A percentile compares a stretch with the other conserved stretches of the same genome.
Evolutionary conservation across 1,139 yeast genomes (phyloP).

Genomic region (Yamadazyma atlantica): DNA sequence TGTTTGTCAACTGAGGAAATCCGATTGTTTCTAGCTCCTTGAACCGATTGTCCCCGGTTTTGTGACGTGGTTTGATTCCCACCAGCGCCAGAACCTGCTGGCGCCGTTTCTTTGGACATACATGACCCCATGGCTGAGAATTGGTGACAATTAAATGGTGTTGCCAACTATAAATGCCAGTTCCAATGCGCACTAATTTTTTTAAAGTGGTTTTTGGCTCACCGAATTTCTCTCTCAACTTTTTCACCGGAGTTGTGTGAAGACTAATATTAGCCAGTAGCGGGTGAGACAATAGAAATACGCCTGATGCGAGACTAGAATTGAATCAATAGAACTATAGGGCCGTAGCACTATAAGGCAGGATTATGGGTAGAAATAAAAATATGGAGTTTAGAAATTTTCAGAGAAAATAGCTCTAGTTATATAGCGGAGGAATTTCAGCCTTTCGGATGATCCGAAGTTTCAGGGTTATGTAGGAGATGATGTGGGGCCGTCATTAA

Average conservation of each 20-base stretch:
- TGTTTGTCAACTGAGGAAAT: neutral
- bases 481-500: too few species aligned
- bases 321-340: neutral
- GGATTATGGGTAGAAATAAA: neutral
- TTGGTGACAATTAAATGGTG: constrained; percentile 2
- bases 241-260: neutral
- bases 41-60: too few species aligned
- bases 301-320: too few species aligned
- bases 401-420: neutral
- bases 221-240: too few species aligned
- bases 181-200: too few species aligned
- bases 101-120: constrained; percentile 11
- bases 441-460: neutral
- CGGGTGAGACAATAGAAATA: neutral
- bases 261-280: neutral
- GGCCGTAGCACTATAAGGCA: neutral
- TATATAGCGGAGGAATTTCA: neutral
- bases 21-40: neutral
- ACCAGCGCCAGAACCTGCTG: constrained; percentile 8
- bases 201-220: too few species aligned
- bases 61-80: neutral
- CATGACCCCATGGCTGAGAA: constrained; percentile 11
- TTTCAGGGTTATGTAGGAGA: neutral
- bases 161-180: neutral
- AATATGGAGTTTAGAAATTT: neutral